A percentile compares a stretch with the other conserved stretches of the same genome.
phyloP scores from a whole-genome alignment of 2,329 filamentous ascomycete genomes.

The Phialophora tarda region DNA sequence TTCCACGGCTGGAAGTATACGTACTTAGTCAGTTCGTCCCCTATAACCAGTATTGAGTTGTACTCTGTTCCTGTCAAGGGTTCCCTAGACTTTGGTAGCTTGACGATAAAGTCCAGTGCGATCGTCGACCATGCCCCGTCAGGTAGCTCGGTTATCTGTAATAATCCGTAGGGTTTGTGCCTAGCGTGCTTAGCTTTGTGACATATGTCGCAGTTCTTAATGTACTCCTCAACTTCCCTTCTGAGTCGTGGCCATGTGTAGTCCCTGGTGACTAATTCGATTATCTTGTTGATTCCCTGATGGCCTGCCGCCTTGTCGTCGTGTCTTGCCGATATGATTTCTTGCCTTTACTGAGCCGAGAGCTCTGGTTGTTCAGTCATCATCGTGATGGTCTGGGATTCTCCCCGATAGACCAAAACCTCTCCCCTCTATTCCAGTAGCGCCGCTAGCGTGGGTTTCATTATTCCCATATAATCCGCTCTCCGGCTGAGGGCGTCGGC shows the following conservation, averaged over 20 bases:
- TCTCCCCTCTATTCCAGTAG: slow-evolving; percentile 2
- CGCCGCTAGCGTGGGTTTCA: background rate
- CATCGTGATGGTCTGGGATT: slow-evolving; percentile 2
- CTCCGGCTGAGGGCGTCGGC: slow-evolving; percentile 13
- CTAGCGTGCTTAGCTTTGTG: slow-evolving; percentile 14
- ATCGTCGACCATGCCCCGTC: background rate
- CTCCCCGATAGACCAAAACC: slow-evolving; percentile 9
- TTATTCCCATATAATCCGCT: slow-evolving; percentile 21
- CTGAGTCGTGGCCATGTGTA: too few species aligned
- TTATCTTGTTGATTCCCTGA: slow-evolving; percentile 19
- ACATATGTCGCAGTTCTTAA: slow-evolving; percentile 23
- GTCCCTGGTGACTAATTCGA: too few species aligned
- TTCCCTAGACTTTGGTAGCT: slow-evolving; percentile 16
- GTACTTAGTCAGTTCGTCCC: background rate
- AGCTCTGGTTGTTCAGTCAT: slow-evolving; percentile 6
- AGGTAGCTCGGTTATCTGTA: background rate
- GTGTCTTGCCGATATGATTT: slow-evolving; percentile 19
- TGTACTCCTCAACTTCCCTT: slow-evolving; percentile 24
- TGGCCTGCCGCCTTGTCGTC: slow-evolving; percentile 13
- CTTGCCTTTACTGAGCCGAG: background rate
- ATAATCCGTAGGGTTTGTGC: slow-evolving; percentile 27
- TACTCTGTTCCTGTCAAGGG: background rate
- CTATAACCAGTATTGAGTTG: background rate
- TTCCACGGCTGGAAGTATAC: slow-evolving; percentile 2
- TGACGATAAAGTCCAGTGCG: slow-evolving; percentile 7